Percentiles rank a stretch among this genome's conserved stretches.
phyloP scores from a whole-genome alignment of 495 filamentous ascomycete species.

The Echria macrotheca region DNA sequence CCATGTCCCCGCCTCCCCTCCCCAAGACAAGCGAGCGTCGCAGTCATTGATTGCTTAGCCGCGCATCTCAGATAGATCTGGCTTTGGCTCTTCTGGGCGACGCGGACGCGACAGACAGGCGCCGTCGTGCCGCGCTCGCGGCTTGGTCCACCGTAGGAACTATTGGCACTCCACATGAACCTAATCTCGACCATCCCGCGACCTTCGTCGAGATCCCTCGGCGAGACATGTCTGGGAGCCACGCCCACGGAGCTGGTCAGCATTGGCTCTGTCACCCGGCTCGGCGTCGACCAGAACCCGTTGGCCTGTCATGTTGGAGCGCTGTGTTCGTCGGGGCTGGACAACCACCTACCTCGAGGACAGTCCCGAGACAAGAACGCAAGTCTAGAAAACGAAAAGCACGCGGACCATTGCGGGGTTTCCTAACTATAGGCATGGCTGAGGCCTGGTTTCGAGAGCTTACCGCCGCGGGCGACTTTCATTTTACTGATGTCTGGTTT shows the following conservation, averaged over 20 bases:
- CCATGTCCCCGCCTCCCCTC: no score
- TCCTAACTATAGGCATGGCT: no score
- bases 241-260: neutral
- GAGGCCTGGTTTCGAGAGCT: no score
- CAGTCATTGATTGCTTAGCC: conserved; percentile 27
- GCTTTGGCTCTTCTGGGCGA: neutral
- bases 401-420: no score
- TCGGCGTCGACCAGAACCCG: neutral
- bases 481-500: conserved; percentile 16
- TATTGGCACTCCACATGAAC: conserved; percentile 11
- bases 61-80: conserved; percentile 16
- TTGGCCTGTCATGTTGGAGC: neutral
- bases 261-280: conserved; percentile 6
- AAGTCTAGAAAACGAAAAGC: neutral
- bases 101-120: neutral
- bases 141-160: conserved; percentile 4
- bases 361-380: neutral
- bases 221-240: conserved; percentile 6
- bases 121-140: no score
- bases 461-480: conserved; percentile 18
- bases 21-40: conserved; percentile 8
- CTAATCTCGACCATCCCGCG: conserved; percentile 5
- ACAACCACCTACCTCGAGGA: neutral
- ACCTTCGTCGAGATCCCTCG: neutral
- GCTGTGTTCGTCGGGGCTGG: neutral